Evolutionary conservation across 192 early-diverging fungal species (phyloP).

Genomic region (Backusella luteola): DNA sequence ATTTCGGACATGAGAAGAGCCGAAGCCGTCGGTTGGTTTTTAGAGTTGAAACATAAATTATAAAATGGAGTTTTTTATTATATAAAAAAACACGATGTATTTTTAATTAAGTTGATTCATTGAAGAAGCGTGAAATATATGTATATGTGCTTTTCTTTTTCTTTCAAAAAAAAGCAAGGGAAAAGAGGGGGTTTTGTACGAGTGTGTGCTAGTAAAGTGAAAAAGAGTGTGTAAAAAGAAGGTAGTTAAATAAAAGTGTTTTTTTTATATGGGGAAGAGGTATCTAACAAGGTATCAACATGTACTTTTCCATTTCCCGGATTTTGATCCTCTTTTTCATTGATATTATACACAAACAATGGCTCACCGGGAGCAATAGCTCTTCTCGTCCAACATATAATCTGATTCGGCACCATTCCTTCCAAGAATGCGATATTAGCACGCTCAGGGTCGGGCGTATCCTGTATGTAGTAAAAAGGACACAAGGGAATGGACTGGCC

Average conservation of each 20-base stretch:
- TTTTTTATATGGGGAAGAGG: neutral
- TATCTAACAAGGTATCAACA: neutral
- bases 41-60: conserved; percentile 28
- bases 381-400: conserved; percentile 72
- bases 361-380: conserved; percentile 74
- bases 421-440: conserved; percentile 76
- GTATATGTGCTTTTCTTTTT: neutral
- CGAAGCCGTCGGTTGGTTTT: conserved; percentile 39
- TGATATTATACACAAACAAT: conserved; percentile 77
- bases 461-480: conserved; percentile 92
- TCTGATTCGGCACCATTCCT: conserved; percentile 77
- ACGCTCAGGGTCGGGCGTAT: conserved; percentile 50
- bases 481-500: conserved; percentile 58
- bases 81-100: neutral
- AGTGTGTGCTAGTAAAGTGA: neutral
- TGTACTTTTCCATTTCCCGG: conserved; percentile 38
- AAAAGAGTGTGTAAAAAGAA: neutral
- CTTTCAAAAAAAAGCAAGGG: neutral
- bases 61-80: neutral
- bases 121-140: neutral
- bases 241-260: neutral
- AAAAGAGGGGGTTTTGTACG: neutral
- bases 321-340: conserved; percentile 71
- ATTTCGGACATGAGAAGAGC: conserved; percentile 38
- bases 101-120: neutral